These are phyloP conservation scores for Backusella psychrophila DNA, from an alignment of 192 early-diverging fungal species.

Conservation along the genomic window DNA sequence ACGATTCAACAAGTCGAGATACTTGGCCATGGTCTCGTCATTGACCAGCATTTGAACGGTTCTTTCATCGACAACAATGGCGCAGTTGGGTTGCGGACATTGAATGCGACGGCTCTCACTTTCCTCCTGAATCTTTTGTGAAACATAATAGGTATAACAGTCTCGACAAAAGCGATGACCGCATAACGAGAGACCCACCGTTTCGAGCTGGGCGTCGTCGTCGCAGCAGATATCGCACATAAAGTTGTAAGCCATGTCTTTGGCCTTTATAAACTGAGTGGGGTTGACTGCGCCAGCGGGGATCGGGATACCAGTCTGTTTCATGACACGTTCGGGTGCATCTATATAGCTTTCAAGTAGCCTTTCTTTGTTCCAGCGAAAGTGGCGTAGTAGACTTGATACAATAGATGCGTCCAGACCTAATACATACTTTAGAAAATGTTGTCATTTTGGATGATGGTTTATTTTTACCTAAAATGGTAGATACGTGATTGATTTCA, in stretches of 20 bases:
- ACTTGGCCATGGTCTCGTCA: constrained; percentile 51
- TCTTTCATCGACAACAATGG: constrained; percentile 78
- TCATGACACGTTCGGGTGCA: constrained; percentile 56
- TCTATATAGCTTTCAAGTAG: constrained; percentile 81
- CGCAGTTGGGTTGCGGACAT: constrained; percentile 78
- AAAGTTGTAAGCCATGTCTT: constrained; percentile 40
- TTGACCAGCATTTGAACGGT: constrained; percentile 72
- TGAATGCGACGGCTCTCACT: constrained; percentile 87
- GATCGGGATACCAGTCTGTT: constrained; percentile 70
- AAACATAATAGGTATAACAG: constrained; percentile 86
- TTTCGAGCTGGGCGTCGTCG: constrained; percentile 56
- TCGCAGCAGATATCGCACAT: constrained; percentile 91
- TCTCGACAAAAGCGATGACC: constrained; percentile 84
- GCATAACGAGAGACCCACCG: constrained; percentile 74
- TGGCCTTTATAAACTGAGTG: not conserved
- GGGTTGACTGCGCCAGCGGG: constrained; percentile 36
- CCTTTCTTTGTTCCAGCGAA: constrained; percentile 85
- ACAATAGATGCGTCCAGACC: constrained; percentile 41
- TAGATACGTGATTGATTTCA: constrained; percentile 71
- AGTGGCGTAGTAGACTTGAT: constrained; percentile 73
- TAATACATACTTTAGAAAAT: constrained; percentile 38
- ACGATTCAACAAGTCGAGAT: constrained; percentile 73
- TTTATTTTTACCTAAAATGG: constrained; percentile 57
- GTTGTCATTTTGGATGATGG: not conserved
- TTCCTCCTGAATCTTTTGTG: constrained; percentile 82